A percentile compares a stretch with the other conserved stretches of the same genome.
phyloP scores from a whole-genome alignment of 257 asterid genomes.

The Penstemon davidsonii region DNA sequence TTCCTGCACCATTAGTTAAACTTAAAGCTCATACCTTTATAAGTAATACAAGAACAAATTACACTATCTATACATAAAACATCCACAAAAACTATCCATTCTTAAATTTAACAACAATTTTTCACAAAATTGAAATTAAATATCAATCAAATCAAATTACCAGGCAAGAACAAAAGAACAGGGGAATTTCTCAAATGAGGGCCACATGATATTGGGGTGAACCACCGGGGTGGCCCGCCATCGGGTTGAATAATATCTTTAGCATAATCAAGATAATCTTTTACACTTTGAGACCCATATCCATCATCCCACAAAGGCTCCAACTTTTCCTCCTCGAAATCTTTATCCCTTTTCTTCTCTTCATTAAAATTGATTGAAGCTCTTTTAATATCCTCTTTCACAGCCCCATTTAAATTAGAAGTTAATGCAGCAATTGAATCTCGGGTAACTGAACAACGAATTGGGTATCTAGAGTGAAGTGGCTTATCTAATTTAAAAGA shows the following conservation, averaged over 20 bases:
- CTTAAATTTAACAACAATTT: not conserved
- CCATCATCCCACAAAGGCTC: constrained; percentile 93
- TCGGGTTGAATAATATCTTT: constrained; percentile 65
- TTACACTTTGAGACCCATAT: constrained; percentile 76
- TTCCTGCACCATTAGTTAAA: constrained; percentile 50
- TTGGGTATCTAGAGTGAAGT: constrained; percentile 21
- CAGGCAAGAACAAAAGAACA: constrained; percentile 80
- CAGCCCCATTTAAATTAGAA: constrained; percentile 34
- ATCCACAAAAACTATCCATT: not conserved
- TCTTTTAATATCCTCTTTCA: constrained; percentile 42
- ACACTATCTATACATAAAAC: too few species aligned
- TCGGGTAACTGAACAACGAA: constrained; percentile 25
- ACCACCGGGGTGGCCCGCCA: constrained; percentile 95
- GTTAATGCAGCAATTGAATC: constrained; percentile 39
- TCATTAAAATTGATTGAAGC: not conserved
- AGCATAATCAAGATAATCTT: constrained; percentile 43
- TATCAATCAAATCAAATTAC: constrained; percentile 38
- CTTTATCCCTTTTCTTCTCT: constrained; percentile 15
- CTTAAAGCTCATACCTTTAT: not conserved
- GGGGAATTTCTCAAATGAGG: constrained; percentile 73
- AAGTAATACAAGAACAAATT: too few species aligned
- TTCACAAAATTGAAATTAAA: too few species aligned
- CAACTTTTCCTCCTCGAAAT: constrained; percentile 40
- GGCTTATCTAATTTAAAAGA: constrained; percentile 36
- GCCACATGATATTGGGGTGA: constrained; percentile 81